Evolutionary conservation across 1,139 yeast genomes (phyloP).

Genomic region (Arxiozyma telluris): DNA sequence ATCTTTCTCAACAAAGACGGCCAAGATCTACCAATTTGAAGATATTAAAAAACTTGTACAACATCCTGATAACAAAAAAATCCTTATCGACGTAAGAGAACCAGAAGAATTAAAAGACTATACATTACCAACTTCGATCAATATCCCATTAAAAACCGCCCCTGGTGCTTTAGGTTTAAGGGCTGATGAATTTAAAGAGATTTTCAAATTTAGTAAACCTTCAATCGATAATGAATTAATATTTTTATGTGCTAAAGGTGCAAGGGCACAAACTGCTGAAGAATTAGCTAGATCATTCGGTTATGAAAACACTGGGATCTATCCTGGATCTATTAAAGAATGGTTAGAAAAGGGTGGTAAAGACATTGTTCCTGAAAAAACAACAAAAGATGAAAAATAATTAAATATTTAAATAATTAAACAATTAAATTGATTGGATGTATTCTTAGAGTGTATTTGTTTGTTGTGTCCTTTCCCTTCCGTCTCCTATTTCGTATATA

Average conservation of each 20-base stretch:
- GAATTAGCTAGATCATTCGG: constrained; percentile 88
- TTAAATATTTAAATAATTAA: too few relatives aligned
- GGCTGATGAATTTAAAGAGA: constrained; percentile 68
- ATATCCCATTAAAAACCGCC: constrained; percentile 80
- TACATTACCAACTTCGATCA: constrained; percentile 73
- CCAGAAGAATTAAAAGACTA: constrained; percentile 66
- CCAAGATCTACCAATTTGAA: constrained; percentile 45
- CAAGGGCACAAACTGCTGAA: constrained; percentile 84
- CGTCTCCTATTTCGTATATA: background rate
- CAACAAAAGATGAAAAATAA: background rate
- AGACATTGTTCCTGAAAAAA: constrained; percentile 13
- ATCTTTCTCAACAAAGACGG: constrained; percentile 9
- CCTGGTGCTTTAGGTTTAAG: constrained; percentile 89
- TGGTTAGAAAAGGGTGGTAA: constrained; percentile 51
- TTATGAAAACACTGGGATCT: constrained; percentile 66
- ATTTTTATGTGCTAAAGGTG: constrained; percentile 90
- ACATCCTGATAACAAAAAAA: constrained; percentile 36
- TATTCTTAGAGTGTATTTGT: background rate
- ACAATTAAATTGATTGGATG: too few relatives aligned
- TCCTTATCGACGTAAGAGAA: constrained; percentile 86
- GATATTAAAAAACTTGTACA: constrained; percentile 45
- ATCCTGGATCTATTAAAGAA: constrained; percentile 78
- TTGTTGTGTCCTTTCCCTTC: background rate
- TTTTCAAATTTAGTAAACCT: constrained; percentile 84
- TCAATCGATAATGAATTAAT: constrained; percentile 58